Evolutionary conservation across 768 basidiomycete species (phyloP).

Genomic region (Podaxis sp.): DNA sequence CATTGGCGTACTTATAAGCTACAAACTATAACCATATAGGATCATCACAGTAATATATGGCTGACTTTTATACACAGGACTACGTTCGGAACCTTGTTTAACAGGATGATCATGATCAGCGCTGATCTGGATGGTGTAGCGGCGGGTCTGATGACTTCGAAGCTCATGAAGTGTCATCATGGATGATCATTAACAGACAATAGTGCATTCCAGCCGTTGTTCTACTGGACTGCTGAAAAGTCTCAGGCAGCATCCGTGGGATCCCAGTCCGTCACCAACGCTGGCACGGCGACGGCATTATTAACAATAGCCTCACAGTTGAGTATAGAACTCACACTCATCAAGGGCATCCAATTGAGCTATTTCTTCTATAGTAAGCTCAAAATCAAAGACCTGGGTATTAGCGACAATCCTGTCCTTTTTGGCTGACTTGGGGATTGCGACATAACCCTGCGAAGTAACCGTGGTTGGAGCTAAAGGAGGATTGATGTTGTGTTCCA

Average conservation of each 20-base stretch:
- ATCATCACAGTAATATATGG: not conserved
- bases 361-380: conserved; percentile 47
- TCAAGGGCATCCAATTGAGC: conserved; percentile 46
- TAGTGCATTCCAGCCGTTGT: not conserved
- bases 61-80: conserved; percentile 1
- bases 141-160: not conserved
- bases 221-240: not conserved
- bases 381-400: conserved; percentile 59
- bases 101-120: conserved; percentile 3
- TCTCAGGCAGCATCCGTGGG: conserved; percentile 19
- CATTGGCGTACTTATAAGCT: not conserved
- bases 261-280: conserved; percentile 41
- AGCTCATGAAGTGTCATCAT: not conserved
- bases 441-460: conserved; percentile 44
- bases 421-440: conserved; percentile 61
- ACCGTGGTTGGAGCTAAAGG: not conserved
- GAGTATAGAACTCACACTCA: conserved; percentile 34
- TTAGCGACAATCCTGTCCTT: conserved; percentile 51
- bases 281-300: conserved; percentile 16
- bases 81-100: conserved; percentile 8
- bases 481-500: not conserved
- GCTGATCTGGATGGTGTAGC: conserved; percentile 1
- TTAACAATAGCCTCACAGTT: not conserved
- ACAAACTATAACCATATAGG: conserved; percentile 1
- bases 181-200: not conserved